Evolutionary conservation across 371 early-diverging fungal genomes (phyloP).

Genomic region (Haplosporangium sp.): DNA sequence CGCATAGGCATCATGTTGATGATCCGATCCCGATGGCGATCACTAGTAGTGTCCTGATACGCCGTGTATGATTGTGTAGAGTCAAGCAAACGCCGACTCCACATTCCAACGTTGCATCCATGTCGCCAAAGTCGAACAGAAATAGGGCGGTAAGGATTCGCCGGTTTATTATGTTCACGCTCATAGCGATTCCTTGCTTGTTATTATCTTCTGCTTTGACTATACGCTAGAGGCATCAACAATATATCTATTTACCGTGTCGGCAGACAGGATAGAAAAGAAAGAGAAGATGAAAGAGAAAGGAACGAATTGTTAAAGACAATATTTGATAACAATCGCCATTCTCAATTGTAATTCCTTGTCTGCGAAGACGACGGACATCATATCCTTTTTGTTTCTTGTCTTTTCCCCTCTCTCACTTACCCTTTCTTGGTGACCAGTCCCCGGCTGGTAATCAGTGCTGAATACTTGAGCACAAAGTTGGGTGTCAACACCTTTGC

Average conservation of each 20-base stretch:
- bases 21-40: too few species aligned
- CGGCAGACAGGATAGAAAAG: background rate
- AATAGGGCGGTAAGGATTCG: background rate
- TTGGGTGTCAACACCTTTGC: conserved; percentile 27
- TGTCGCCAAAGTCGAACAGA: too few species aligned
- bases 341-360: background rate
- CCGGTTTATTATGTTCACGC: background rate
- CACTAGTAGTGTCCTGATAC: too few species aligned
- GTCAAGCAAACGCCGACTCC: too few species aligned
- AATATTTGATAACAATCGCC: background rate
- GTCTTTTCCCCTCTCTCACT: conserved; percentile 1
- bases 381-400: background rate
- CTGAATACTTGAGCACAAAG: conserved; percentile 67
- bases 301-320: background rate
- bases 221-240: conserved; percentile 36
- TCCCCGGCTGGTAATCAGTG: conserved; percentile 62
- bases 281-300: background rate
- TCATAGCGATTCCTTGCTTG: background rate
- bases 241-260: conserved; percentile 21
- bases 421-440: conserved; percentile 69
- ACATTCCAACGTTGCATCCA: too few species aligned
- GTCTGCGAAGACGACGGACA: background rate
- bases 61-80: too few species aligned
- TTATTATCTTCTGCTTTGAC: background rate
- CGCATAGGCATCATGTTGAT: too few species aligned